Evolutionary conservation across 257 asterid species (phyloP).

Genomic region (Catharanthus roseus): DNA sequence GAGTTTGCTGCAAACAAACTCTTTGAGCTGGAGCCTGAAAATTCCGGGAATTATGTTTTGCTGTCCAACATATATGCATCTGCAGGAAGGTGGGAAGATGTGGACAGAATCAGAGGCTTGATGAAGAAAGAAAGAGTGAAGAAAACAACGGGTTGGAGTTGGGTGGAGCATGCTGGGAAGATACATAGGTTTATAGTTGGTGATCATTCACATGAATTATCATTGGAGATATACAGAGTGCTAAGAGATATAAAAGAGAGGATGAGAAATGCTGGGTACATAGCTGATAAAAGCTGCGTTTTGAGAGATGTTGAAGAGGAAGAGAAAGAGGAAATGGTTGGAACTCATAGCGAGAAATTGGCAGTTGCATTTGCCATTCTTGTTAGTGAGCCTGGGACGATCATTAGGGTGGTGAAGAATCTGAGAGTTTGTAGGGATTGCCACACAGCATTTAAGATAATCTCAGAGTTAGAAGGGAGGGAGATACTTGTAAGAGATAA

Average conservation of each 20-base stretch:
- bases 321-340: constrained; percentile 63
- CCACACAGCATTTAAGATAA: constrained; percentile 53
- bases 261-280: constrained; percentile 41
- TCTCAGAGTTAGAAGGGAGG: constrained; percentile 44
- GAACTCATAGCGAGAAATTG: constrained; percentile 56
- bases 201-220: constrained; percentile 36
- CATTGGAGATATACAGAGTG: constrained; percentile 34
- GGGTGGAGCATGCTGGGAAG: constrained; percentile 50
- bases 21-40: constrained; percentile 59
- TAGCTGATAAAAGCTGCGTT: constrained; percentile 47
- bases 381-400: constrained; percentile 37
- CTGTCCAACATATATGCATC: constrained; percentile 56
- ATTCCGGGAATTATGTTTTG: constrained; percentile 48
- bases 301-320: constrained; percentile 65
- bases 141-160: constrained; percentile 56
- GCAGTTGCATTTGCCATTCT: constrained; percentile 57
- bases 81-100: constrained; percentile 60
- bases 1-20: constrained; percentile 59
- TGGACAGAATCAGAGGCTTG: constrained; percentile 42
- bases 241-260: constrained; percentile 34
- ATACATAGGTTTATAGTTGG: constrained; percentile 48
- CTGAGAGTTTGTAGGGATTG: constrained; percentile 66
- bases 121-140: constrained; percentile 41
- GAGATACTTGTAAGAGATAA: constrained; percentile 61
- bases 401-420: constrained; percentile 58